Conservation (phyloP, 2,329 filamentous ascomycete genomes). For the Sarocladium kiliense region DNA sequence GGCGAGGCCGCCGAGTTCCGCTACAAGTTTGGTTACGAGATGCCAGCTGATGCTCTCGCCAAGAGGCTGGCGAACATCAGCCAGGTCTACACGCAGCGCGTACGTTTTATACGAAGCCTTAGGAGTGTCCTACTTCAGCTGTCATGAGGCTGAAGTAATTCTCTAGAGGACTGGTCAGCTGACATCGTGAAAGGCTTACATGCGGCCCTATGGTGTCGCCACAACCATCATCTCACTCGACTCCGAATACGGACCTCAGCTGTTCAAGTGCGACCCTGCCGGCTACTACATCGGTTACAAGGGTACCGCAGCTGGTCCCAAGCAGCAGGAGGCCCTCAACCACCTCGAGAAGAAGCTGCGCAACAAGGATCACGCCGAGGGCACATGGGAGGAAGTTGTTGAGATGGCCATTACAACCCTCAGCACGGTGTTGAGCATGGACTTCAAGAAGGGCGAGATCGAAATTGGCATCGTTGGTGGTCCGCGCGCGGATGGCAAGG, state of each 20-base stretch:
- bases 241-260: constrained; percentile 83
- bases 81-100: constrained; percentile 97
- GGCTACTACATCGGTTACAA: constrained; percentile 99
- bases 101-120: constrained; percentile 35
- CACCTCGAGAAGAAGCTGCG: constrained; percentile 99
- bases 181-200: constrained; percentile 64
- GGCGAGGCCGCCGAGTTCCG: constrained; percentile 95
- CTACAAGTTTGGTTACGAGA: constrained; percentile 99
- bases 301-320: constrained; percentile 92
- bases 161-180: constrained; percentile 12
- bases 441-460: constrained; percentile 99
- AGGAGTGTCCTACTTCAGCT: background rate
- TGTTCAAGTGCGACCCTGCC: constrained; percentile 97
- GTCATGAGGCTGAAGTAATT: background rate
- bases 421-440: constrained; percentile 94
- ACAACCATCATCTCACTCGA: constrained; percentile 94
- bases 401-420: constrained; percentile 93
- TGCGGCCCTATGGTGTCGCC: constrained; percentile 94
- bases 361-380: constrained; percentile 93
- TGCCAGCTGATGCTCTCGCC: constrained; percentile 94
- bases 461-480: constrained; percentile 97
- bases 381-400: constrained; percentile 94
- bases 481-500: constrained; percentile 73
- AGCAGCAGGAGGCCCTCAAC: constrained; percentile 98
- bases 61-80: constrained; percentile 98